These are phyloP conservation scores for Thermoascus crustaceus DNA, from an alignment of 2,329 filamentous ascomycete genomes.

Conservation along the genomic window DNA sequence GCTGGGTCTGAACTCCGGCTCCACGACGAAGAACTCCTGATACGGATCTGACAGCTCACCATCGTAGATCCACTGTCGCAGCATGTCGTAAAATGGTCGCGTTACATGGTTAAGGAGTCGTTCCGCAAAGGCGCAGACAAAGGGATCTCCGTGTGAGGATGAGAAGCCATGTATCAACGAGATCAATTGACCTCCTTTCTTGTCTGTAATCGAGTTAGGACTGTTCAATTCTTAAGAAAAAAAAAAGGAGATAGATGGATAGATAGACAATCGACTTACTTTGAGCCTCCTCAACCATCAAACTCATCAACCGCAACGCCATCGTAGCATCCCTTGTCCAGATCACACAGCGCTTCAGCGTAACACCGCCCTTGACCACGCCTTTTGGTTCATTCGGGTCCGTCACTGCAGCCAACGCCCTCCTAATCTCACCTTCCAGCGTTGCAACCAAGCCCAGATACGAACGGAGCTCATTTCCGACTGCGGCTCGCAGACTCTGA, in stretches of 20 bases:
- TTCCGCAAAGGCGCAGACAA: constrained; percentile 88
- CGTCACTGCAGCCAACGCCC: constrained; percentile 64
- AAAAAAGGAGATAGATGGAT: neutral
- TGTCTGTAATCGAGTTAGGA: constrained; percentile 31
- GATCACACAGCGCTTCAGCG: constrained; percentile 87
- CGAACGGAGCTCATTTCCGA: constrained; percentile 74
- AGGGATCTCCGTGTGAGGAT: constrained; percentile 87
- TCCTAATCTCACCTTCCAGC: constrained; percentile 81
- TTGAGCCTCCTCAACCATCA: constrained; percentile 87
- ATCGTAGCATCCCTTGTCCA: constrained; percentile 98
- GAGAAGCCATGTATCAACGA: constrained; percentile 90
- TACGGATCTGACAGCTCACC: constrained; percentile 96
- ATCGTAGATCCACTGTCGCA: constrained; percentile 96
- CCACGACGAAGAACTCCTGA: constrained; percentile 87
- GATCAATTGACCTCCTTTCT: constrained; percentile 84
- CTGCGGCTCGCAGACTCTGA: constrained; percentile 83
- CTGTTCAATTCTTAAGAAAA: constrained; percentile 2
- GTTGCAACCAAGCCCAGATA: constrained; percentile 89
- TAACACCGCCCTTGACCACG: constrained; percentile 80
- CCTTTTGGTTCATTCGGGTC: constrained; percentile 53
- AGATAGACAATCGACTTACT: constrained; percentile 42
- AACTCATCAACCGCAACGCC: constrained; percentile 83
- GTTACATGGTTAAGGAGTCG: constrained; percentile 79
- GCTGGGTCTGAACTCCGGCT: constrained; percentile 56
- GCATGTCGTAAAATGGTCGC: constrained; percentile 90